Evolutionary conservation across 305 asterid genomes (phyloP).

Genomic region (Stenogyne calaminthoides): DNA sequence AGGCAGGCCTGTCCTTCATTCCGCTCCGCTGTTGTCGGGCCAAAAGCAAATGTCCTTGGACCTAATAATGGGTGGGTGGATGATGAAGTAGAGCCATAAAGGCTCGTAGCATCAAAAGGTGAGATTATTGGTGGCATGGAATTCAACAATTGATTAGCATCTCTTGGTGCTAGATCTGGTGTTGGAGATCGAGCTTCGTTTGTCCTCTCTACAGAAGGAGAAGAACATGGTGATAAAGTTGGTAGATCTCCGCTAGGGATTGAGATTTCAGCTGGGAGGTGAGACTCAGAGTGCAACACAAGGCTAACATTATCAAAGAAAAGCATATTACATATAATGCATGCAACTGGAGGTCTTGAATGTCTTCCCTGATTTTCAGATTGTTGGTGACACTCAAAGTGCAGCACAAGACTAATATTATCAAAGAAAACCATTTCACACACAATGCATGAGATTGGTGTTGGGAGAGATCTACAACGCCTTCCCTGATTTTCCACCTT

Average conservation of each 20-base stretch:
- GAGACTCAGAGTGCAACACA: slow-evolving; percentile 43
- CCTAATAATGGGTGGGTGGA: slow-evolving; percentile 18
- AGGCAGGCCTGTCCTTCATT: slow-evolving; percentile 1
- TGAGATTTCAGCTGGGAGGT: not conserved
- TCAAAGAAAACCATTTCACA: slow-evolving; percentile 40
- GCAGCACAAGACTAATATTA: slow-evolving; percentile 38
- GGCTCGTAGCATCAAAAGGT: slow-evolving; percentile 10
- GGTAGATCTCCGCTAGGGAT: slow-evolving; percentile 12
- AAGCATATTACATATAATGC: slow-evolving; percentile 39
- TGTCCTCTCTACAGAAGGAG: slow-evolving; percentile 17
- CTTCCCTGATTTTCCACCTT: slow-evolving; percentile 22
- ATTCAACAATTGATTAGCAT: slow-evolving; percentile 23
- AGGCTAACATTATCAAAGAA: slow-evolving; percentile 41
- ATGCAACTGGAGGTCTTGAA: slow-evolving; percentile 31
- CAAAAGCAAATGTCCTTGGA: slow-evolving; percentile 24
- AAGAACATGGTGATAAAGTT: slow-evolving; percentile 19
- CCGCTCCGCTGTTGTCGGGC: slow-evolving; percentile 3
- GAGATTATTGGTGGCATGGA: slow-evolving; percentile 25
- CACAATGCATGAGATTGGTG: slow-evolving; percentile 39
- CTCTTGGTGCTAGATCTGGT: slow-evolving; percentile 11
- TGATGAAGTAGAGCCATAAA: slow-evolving; percentile 9
- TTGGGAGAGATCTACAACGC: slow-evolving; percentile 1
- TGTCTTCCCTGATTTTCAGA: slow-evolving; percentile 23
- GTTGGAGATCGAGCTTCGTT: slow-evolving; percentile 4
- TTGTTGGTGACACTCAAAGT: slow-evolving; percentile 39